These are phyloP conservation scores for Micractinium conductrix DNA, from an alignment of 139 green algal species.

Conservation along the genomic window DNA sequence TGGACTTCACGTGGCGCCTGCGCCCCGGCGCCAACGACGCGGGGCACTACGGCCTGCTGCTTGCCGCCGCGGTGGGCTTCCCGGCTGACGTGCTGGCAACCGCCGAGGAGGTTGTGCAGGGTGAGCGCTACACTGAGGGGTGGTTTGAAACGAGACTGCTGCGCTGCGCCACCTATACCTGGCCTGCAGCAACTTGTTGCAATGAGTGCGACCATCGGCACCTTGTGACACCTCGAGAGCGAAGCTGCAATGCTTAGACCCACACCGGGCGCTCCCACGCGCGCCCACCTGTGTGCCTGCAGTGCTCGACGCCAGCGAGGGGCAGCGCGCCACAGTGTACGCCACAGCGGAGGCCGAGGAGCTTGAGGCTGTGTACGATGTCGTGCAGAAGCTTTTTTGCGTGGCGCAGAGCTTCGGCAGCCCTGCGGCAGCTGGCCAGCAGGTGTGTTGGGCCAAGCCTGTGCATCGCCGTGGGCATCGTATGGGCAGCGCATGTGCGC, in stretches of 20 bases:
- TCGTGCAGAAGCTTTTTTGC: constrained; percentile 32
- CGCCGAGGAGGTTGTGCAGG: constrained; percentile 33
- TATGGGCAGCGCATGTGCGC: too few relatives aligned
- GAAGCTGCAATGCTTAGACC: neutral
- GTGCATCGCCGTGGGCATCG: too few relatives aligned
- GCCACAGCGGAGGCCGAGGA: neutral
- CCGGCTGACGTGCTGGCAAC: constrained; percentile 42
- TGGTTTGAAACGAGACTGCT: neutral
- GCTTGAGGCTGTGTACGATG: constrained; percentile 4
- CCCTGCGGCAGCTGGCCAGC: constrained; percentile 29
- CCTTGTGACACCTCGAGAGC: neutral
- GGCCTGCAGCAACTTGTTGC: neutral
- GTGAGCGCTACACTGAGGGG: neutral
- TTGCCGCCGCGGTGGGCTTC: constrained; percentile 62
- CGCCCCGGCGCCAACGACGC: constrained; percentile 24
- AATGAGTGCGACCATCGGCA: too few relatives aligned
- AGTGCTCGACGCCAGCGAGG: constrained; percentile 26
- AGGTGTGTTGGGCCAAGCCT: too few relatives aligned
- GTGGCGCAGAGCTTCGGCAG: constrained; percentile 22
- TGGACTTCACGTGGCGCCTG: constrained; percentile 50
- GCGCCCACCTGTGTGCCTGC: neutral
- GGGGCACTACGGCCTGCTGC: constrained; percentile 70
- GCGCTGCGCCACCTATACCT: neutral
- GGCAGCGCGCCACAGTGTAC: neutral
- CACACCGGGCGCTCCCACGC: neutral